phyloP scores from a whole-genome alignment of 495 filamentous ascomycete species.

The Neurospora intermedia region DNA sequence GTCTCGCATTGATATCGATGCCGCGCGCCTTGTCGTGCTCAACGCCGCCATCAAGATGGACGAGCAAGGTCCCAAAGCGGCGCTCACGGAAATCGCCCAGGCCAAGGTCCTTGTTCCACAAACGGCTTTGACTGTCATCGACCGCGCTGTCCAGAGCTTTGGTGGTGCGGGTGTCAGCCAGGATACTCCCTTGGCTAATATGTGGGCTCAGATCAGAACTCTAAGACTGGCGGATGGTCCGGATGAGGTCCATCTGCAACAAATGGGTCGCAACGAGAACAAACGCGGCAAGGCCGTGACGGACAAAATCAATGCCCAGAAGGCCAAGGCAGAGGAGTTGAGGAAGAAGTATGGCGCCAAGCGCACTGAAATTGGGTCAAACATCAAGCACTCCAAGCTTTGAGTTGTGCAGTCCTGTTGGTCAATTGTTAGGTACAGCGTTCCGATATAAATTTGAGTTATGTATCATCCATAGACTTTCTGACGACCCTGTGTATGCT shows the following conservation, averaged over 20 bases:
- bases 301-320: conserved; percentile 54
- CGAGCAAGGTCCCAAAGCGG: conserved; percentile 64
- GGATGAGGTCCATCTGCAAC: conserved; percentile 89
- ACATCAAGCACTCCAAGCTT: conserved; percentile 38
- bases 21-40: conserved; percentile 72
- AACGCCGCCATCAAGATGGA: conserved; percentile 90
- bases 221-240: conserved; percentile 82
- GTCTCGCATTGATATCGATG: conserved; percentile 82
- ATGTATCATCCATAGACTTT: not conserved
- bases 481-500: not conserved
- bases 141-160: conserved; percentile 77
- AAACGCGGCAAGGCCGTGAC: conserved; percentile 51
- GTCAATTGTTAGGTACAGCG: not conserved
- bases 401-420: conserved; percentile 14
- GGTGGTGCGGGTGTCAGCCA: conserved; percentile 81
- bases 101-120: conserved; percentile 78
- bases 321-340: conserved; percentile 51
- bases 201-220: conserved; percentile 80
- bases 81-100: conserved; percentile 75
- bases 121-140: conserved; percentile 68
- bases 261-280: conserved; percentile 80
- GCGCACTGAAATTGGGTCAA: conserved; percentile 37
- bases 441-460: not conserved
- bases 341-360: conserved; percentile 49
- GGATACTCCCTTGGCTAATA: conserved; percentile 77